Conservation (phyloP, 176 grass and related monocot genomes). For the Lolium rigidum region DNA sequence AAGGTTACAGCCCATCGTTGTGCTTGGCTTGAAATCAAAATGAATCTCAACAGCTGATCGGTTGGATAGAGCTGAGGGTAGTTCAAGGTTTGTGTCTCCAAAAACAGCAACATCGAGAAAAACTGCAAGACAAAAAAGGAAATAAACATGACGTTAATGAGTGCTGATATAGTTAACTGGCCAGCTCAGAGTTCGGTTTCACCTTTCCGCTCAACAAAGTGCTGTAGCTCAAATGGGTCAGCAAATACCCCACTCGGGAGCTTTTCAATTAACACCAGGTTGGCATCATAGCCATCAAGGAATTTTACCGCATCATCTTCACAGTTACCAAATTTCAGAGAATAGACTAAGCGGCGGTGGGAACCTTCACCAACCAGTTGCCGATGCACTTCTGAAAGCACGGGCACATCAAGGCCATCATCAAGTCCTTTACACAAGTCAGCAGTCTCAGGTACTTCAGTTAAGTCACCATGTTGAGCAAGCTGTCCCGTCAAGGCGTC, state of each 20-base stretch:
- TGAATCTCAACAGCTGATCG: constrained; percentile 81
- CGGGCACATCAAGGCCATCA: constrained; percentile 38
- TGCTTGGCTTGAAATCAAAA: constrained; percentile 45
- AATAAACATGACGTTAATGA: not conserved
- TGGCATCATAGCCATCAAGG: constrained; percentile 51
- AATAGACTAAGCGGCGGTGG: constrained; percentile 73
- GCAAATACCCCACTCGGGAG: constrained; percentile 79
- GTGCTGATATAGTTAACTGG: not conserved
- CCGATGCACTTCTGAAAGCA: constrained; percentile 46
- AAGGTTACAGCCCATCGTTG: constrained; percentile 41
- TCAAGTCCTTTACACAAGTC: constrained; percentile 48
- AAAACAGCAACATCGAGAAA: constrained; percentile 70
- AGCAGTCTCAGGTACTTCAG: constrained; percentile 37
- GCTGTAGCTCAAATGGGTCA: constrained; percentile 89
- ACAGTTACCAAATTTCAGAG: constrained; percentile 50
- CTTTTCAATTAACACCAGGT: constrained; percentile 71
- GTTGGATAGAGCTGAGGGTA: constrained; percentile 86
- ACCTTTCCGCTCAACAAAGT: constrained; percentile 76
- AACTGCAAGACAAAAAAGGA: constrained; percentile 51
- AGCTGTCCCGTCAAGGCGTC: not conserved
- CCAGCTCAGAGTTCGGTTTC: constrained; percentile 2
- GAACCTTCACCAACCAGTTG: constrained; percentile 79
- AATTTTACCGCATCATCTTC: constrained; percentile 41
- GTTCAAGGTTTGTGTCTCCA: constrained; percentile 86
- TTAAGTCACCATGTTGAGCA: constrained; percentile 38